phyloP scores from a whole-genome alignment of 148 eudicot species.

The Oxyria digyna region DNA sequence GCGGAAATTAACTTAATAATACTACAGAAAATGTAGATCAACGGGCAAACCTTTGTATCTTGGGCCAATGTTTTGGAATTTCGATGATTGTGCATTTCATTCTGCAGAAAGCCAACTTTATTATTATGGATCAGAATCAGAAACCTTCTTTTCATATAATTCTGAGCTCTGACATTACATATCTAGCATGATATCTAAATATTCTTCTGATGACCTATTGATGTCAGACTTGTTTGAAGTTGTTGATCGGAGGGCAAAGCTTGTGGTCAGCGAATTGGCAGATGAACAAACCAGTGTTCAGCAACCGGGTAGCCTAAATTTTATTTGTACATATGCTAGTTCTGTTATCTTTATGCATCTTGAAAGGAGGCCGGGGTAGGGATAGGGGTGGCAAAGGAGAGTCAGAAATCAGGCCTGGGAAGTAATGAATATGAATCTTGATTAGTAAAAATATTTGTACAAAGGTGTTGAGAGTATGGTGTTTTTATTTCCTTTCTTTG shows the following conservation, averaged over 20 bases:
- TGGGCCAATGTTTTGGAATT: neutral
- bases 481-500: neutral
- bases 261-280: slow-evolving; percentile 68
- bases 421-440: neutral
- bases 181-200: neutral
- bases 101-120: neutral
- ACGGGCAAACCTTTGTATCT: neutral
- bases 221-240: slow-evolving; percentile 85
- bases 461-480: neutral
- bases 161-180: neutral
- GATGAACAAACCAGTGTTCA: slow-evolving; percentile 56
- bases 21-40: neutral
- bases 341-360: neutral
- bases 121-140: neutral
- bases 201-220: neutral
- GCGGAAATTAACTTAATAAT: neutral
- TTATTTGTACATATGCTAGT: neutral
- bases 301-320: slow-evolving; percentile 36
- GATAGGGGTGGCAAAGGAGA: neutral
- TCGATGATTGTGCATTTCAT: neutral
- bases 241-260: slow-evolving; percentile 94
- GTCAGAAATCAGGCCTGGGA: neutral
- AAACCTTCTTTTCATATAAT: neutral
- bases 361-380: neutral
- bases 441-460: neutral